Conservation (phyloP, 208 protist genomes). For the Wallacemonas sp. region DNA sequence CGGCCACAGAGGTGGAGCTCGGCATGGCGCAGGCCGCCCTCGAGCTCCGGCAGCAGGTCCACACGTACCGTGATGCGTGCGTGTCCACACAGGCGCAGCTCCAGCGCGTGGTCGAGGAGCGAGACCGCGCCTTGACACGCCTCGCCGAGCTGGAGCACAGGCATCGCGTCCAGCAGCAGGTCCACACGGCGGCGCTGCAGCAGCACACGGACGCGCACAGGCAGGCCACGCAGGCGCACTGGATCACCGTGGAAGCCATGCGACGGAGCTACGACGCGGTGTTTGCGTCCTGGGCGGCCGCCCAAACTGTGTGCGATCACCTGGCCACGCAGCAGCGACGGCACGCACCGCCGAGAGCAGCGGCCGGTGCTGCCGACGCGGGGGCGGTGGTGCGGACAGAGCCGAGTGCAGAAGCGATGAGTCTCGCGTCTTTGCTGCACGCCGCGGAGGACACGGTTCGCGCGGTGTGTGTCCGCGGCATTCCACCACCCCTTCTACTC, state of each 20-base stretch:
- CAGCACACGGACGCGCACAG: not conserved
- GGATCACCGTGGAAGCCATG: not conserved
- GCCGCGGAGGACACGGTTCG: not conserved
- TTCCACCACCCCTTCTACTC: not conserved
- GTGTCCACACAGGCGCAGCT: not conserved
- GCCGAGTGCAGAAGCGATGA: too few species aligned
- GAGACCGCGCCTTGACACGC: not conserved
- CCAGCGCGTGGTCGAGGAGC: not conserved
- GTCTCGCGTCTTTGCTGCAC: not conserved
- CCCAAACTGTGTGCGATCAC: not conserved
- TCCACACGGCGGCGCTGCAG: not conserved
- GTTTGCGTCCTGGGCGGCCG: constrained; percentile 4
- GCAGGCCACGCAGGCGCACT: not conserved
- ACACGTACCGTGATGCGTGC: not conserved
- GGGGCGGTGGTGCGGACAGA: too few species aligned
- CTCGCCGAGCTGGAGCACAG: not conserved
- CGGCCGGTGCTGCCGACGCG: too few species aligned
- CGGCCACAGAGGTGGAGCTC: not conserved
- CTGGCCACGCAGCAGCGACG: not conserved
- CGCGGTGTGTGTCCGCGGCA: not conserved
- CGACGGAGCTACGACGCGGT: constrained; percentile 1
- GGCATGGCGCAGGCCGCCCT: not conserved
- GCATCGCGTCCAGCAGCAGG: not conserved
- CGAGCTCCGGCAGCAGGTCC: not conserved
- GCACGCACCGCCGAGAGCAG: not conserved